phyloP scores from a whole-genome alignment of 768 basidiomycete genomes.

The Russula dissimulans region DNA sequence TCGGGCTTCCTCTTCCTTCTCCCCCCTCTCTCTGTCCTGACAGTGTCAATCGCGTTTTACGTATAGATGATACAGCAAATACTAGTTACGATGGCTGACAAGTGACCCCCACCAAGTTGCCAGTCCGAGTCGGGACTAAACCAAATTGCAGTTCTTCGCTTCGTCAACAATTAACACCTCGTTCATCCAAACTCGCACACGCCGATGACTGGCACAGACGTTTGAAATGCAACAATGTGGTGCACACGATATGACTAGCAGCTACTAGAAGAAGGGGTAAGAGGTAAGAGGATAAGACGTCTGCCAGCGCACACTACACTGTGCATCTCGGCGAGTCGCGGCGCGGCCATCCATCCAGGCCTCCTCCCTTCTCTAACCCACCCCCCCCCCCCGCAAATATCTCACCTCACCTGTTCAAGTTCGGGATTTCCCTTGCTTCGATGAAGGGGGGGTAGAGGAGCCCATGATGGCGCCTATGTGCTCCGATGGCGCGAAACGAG shows the following conservation, averaged over 20 bases:
- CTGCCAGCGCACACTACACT: not conserved
- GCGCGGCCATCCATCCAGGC: too few relatives aligned
- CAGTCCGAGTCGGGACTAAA: too few relatives aligned
- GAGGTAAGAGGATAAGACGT: not conserved
- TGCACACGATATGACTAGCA: not conserved
- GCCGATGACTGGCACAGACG: too few relatives aligned
- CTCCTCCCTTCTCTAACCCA: too few relatives aligned
- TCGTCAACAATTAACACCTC: too few relatives aligned
- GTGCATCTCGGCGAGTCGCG: not conserved
- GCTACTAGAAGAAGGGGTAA: not conserved
- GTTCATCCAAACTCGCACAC: too few relatives aligned
- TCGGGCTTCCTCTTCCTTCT: conserved; percentile 1
- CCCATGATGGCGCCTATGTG: not conserved
- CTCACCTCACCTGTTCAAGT: not conserved
- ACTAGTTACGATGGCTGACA: too few relatives aligned
- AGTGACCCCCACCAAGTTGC: too few relatives aligned
- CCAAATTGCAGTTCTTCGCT: too few relatives aligned
- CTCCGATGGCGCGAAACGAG: not conserved
- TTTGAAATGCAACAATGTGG: too few relatives aligned
- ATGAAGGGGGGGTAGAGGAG: not conserved
- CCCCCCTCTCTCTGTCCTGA: not conserved
- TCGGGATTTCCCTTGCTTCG: conserved; percentile 6
- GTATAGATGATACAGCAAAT: not conserved
- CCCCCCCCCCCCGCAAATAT: too few relatives aligned
- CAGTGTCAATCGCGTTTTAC: conserved; percentile 8